Conservation (phyloP, 495 filamentous ascomycete species). For the Polyplosphaeria fusca region DNA sequence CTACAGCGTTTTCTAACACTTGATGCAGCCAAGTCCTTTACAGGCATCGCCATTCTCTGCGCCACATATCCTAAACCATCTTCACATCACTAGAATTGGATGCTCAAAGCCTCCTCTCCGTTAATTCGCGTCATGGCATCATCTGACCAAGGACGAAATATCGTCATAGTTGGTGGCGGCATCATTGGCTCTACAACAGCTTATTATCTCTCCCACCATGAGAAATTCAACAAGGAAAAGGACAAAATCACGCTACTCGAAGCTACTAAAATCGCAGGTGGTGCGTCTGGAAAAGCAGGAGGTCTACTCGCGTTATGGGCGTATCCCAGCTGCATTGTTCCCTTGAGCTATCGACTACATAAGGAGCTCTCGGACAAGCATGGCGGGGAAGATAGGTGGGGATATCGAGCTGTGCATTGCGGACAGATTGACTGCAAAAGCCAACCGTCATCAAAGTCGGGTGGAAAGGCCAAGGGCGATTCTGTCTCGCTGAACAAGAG, state of each 20-base stretch:
- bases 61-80: too few species aligned
- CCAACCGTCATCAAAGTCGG: conserved; percentile 27
- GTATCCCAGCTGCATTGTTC: conserved; percentile 81
- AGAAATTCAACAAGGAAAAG: conserved; percentile 68
- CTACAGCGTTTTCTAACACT: too few species aligned
- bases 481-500: conserved; percentile 69
- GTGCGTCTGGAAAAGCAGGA: conserved; percentile 92
- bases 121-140: conserved; percentile 13
- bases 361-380: conserved; percentile 82
- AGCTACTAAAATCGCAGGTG: conserved; percentile 81
- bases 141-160: conserved; percentile 10
- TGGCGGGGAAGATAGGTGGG: conserved; percentile 77
- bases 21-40: too few species aligned
- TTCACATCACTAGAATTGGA: too few species aligned
- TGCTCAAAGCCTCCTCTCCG: neutral
- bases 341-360: conserved; percentile 81
- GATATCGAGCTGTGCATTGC: conserved; percentile 75
- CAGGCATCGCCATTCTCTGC: too few species aligned
- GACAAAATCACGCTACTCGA: conserved; percentile 87
- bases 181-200: conserved; percentile 93
- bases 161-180: conserved; percentile 64
- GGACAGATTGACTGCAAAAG: conserved; percentile 67
- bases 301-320: conserved; percentile 91
- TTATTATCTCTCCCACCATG: conserved; percentile 89
- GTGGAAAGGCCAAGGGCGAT: conserved; percentile 40